Conservation (phyloP, 139 green algal species). For the Marvania coccoides region DNA sequence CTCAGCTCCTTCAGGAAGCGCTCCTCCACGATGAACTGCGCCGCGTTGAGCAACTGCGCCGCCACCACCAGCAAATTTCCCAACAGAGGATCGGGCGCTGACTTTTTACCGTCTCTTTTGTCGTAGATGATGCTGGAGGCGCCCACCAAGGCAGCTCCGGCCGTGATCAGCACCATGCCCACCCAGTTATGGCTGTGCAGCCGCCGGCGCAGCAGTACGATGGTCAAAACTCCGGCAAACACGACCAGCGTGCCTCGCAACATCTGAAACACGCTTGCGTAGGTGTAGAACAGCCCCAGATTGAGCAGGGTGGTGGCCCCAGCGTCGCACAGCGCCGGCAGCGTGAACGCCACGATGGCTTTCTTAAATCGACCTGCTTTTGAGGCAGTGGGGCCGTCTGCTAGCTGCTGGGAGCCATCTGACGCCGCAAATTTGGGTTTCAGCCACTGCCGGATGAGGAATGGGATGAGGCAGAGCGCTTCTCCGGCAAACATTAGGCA, state of each 20-base stretch:
- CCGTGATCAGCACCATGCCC: slow-evolving; percentile 71
- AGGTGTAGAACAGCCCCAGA: slow-evolving; percentile 80
- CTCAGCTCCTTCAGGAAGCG: slow-evolving; percentile 57
- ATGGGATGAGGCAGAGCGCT: slow-evolving; percentile 68
- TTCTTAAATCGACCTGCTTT: neutral
- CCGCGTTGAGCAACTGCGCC: slow-evolving; percentile 52
- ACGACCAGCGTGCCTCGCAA: slow-evolving; percentile 78
- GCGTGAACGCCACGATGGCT: slow-evolving; percentile 42
- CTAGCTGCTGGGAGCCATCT: neutral
- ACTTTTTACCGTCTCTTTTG: neutral
- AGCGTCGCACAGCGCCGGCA: slow-evolving; percentile 73
- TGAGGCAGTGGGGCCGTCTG: neutral
- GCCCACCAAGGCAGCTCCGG: slow-evolving; percentile 71
- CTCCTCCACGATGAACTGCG: slow-evolving; percentile 85
- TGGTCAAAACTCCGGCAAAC: slow-evolving; percentile 74
- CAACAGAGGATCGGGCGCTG: slow-evolving; percentile 48
- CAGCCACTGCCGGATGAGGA: slow-evolving; percentile 40
- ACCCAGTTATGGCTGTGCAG: slow-evolving; percentile 77
- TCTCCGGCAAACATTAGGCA: slow-evolving; percentile 75
- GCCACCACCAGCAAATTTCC: slow-evolving; percentile 66
- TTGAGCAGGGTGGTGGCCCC: slow-evolving; percentile 74
- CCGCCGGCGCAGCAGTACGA: slow-evolving; percentile 55
- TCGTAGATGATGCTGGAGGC: slow-evolving; percentile 47
- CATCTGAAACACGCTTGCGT: slow-evolving; percentile 80
- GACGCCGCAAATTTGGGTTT: neutral